These are phyloP conservation scores for Aspergillus phoenicis DNA, from an alignment of 2,329 filamentous ascomycete genomes.

Conservation along the genomic window DNA sequence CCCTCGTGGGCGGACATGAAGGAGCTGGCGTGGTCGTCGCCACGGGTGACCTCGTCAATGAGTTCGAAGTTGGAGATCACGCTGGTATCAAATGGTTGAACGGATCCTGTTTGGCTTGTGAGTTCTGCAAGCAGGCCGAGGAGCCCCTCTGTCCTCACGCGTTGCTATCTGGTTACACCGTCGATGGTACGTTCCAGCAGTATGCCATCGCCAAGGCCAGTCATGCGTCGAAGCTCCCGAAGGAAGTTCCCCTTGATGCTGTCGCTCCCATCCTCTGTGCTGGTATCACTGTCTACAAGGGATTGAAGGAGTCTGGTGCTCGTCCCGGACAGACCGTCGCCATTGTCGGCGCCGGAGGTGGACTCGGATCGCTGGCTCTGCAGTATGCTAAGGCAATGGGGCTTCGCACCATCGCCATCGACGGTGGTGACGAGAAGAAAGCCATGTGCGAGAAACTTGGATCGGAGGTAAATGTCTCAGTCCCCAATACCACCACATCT, in stretches of 20 bases:
- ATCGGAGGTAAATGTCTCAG: conserved; percentile 47
- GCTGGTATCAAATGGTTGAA: conserved; percentile 94
- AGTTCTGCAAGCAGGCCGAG: conserved; percentile 77
- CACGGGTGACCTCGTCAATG: conserved; percentile 72
- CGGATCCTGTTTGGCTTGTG: conserved; percentile 78
- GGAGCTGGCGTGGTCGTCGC: conserved; percentile 83
- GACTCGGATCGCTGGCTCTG: conserved; percentile 74
- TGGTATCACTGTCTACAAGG: conserved; percentile 87
- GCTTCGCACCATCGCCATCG: conserved; percentile 76
- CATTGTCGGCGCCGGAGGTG: conserved; percentile 84
- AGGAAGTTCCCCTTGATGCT: conserved; percentile 74
- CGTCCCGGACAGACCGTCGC: conserved; percentile 76
- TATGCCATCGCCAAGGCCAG: conserved; percentile 85
- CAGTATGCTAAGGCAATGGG: conserved; percentile 95
- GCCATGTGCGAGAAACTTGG: conserved; percentile 69
- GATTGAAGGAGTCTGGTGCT: conserved; percentile 79
- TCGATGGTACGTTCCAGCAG: conserved; percentile 92
- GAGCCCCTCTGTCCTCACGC: conserved; percentile 80
- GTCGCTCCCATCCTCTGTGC: conserved; percentile 83
- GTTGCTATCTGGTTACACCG: conserved; percentile 83
- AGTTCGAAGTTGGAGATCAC: conserved; percentile 79
- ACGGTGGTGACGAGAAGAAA: conserved; percentile 79
- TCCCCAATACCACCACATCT: background rate
- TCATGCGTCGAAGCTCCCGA: conserved; percentile 81
- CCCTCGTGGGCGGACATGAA: conserved; percentile 79